These are phyloP conservation scores for Talaromyces sp. DNA, from an alignment of 2,329 filamentous ascomycete species.

Conservation along the genomic window DNA sequence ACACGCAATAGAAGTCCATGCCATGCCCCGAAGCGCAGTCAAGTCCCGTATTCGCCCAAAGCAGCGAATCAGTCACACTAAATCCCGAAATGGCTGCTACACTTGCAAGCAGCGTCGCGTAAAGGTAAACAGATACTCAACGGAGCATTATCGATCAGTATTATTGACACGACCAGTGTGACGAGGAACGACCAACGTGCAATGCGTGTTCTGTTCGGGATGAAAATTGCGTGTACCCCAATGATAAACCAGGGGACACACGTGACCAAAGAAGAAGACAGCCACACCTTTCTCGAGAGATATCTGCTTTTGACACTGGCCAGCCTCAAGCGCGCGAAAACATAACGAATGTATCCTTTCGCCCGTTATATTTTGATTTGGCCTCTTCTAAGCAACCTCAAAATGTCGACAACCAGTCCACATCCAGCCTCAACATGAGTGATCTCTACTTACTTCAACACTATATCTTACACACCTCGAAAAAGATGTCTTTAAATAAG, in stretches of 20 bases:
- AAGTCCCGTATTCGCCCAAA: neutral
- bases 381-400: too few species aligned
- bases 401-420: neutral
- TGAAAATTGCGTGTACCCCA: neutral
- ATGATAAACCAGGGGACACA: neutral
- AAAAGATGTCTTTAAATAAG: neutral
- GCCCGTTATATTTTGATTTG: neutral
- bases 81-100: constrained; percentile 21
- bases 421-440: neutral
- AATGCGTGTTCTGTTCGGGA: constrained; percentile 12
- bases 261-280: neutral
- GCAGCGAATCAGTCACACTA: constrained; percentile 18
- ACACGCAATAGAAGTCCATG: neutral
- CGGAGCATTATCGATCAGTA: too few species aligned
- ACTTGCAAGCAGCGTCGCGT: constrained; percentile 19
- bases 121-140: constrained; percentile 20
- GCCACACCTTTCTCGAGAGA: neutral
- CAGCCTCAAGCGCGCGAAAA: neutral
- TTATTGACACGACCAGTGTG: too few species aligned
- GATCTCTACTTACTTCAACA: neutral
- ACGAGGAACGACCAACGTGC: constrained; percentile 19
- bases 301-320: too few species aligned
- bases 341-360: neutral
- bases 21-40: neutral
- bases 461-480: constrained; percentile 2